A percentile compares a stretch with the other conserved stretches of the same genome.
These are phyloP conservation scores for Corinectria fuckeliana DNA, from an alignment of 2,329 filamentous ascomycete species.

Conservation along the genomic window DNA sequence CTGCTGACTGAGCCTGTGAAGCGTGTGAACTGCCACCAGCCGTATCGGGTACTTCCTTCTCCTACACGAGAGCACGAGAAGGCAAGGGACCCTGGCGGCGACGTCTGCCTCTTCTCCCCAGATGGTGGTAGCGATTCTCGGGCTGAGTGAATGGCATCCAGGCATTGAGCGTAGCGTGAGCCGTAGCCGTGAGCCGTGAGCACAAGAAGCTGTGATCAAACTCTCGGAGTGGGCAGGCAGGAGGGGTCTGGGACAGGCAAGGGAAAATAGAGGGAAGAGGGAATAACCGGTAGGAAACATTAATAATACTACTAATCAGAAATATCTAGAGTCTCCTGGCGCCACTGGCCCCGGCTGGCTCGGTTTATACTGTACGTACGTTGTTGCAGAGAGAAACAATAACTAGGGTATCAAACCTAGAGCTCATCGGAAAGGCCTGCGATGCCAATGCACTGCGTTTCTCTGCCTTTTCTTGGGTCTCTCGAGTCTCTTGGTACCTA, in stretches of 20 bases:
- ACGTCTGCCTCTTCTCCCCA: not conserved
- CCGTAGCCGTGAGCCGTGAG: conserved; percentile 4
- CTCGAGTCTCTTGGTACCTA: conserved; percentile 6
- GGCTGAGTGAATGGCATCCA: conserved; percentile 2
- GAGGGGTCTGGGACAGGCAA: conserved; percentile 6
- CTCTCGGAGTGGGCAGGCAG: not conserved
- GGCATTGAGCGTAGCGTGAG: too few relatives aligned
- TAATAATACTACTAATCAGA: conserved; percentile 6
- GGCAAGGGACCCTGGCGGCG: conserved; percentile 4
- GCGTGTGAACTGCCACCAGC: conserved; percentile 15
- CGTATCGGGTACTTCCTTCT: conserved; percentile 20
- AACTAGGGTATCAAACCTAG: not conserved
- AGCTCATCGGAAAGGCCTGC: not conserved
- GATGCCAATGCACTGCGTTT: conserved; percentile 10
- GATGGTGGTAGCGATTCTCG: conserved; percentile 12
- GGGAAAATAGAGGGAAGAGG: conserved; percentile 6
- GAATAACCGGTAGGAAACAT: not conserved
- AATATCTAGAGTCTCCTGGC: conserved; percentile 5
- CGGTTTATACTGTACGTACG: not conserved
- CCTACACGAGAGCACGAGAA: conserved; percentile 8
- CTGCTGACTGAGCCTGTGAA: conserved; percentile 12
- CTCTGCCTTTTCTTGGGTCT: conserved; percentile 7
- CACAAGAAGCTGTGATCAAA: not conserved
- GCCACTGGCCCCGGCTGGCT: not conserved
- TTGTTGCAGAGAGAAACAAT: not conserved